Evolutionary conservation across 139 green algal species (phyloP), one percentile per base, ranked within the genome.

Genomic region (Chlamydomonas urium): DNA sequence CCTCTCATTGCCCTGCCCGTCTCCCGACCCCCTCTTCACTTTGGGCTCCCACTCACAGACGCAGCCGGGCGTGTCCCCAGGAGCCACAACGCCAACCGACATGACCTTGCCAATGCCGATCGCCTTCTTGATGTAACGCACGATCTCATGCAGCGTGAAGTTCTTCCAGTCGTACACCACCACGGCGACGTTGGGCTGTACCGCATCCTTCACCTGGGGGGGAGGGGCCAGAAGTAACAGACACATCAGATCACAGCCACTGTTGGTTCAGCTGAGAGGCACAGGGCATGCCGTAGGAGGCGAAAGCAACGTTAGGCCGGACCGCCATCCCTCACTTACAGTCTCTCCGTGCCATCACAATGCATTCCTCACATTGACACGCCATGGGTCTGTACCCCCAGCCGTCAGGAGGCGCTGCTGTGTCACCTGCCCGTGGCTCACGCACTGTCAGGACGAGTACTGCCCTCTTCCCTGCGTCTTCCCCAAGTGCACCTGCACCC

Each of bases 121-220:
- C 19, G 56, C 67, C 61, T 72, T 74, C 36, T 75, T 75, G 19
- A 85, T 60, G 62, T 79, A 73, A 1, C 74, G 58, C 48, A 80
- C 4, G 2, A 80, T 33, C 36, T 80, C 79, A 59, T 85, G 79
- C 33, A 85, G 68, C 19, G 79, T 85, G 50, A 77, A 85, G 38
- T 66, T 72, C 66, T 79, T 79, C 71, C 71, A 85, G 50, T 85
- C 79, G 38, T 85, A 85, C 50, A 75, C 66, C 32, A 85, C 66
- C 4, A 81, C 74, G 1, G 74, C 79, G 50, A 81, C 79, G 36
- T 75, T 72, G 31, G 79, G 79, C 59, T 81, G 71, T 26, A 59
- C 74, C 6, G 75, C 66, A 14, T 42, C 48, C 1, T 71, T 75
- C 2, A 81, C 71, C 79, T 85, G 74, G 10, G 26, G 56, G 8